Percentiles rank a stretch among this genome's conserved stretches.
These are phyloP conservation scores for Citrullus colocynthis DNA, from an alignment of 306 rosid genomes.

Conservation along the genomic window DNA sequence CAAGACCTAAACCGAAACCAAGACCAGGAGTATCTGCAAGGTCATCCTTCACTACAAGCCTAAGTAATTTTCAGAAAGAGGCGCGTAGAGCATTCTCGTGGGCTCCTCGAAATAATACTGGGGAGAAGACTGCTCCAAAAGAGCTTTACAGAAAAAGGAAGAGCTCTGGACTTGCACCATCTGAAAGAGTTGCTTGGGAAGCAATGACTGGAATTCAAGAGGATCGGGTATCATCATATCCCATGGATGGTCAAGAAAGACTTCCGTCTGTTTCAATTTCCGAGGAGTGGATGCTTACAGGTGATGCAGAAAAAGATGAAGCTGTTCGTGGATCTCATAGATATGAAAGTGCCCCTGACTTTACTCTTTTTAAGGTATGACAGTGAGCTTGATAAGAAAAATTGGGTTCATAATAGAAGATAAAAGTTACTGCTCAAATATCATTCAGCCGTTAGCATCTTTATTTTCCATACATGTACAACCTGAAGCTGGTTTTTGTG, in stretches of 20 bases:
- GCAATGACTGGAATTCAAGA: slow-evolving; percentile 97
- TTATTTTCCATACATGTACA: neutral
- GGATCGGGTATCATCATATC: slow-evolving; percentile 61
- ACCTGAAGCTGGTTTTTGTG: neutral
- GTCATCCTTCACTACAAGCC: slow-evolving; percentile 72
- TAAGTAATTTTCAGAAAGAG: slow-evolving; percentile 88
- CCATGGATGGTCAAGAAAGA: slow-evolving; percentile 88
- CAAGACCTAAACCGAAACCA: slow-evolving; percentile 69
- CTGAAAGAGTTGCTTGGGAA: slow-evolving; percentile 96
- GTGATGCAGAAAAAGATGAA: slow-evolving; percentile 65
- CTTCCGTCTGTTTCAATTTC: slow-evolving; percentile 75
- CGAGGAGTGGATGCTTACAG: slow-evolving; percentile 98
- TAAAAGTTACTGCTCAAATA: neutral
- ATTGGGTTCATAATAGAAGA: neutral
- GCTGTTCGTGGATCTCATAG: slow-evolving; percentile 70
- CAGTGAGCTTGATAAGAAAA: slow-evolving; percentile 10
- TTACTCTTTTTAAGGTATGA: slow-evolving; percentile 78
- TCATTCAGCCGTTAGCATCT: neutral
- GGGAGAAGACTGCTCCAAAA: slow-evolving; percentile 67
- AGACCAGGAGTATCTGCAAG: slow-evolving; percentile 49
- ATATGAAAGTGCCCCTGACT: slow-evolving; percentile 91
- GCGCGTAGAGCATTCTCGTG: slow-evolving; percentile 96
- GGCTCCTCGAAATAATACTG: slow-evolving; percentile 69
- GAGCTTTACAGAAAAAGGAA: slow-evolving; percentile 87
- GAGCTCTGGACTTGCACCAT: slow-evolving; percentile 81